Percentiles rank a stretch among this genome's conserved stretches.
Conservation (phyloP, 2,329 filamentous ascomycete species). For the Xylaria sp. region DNA sequence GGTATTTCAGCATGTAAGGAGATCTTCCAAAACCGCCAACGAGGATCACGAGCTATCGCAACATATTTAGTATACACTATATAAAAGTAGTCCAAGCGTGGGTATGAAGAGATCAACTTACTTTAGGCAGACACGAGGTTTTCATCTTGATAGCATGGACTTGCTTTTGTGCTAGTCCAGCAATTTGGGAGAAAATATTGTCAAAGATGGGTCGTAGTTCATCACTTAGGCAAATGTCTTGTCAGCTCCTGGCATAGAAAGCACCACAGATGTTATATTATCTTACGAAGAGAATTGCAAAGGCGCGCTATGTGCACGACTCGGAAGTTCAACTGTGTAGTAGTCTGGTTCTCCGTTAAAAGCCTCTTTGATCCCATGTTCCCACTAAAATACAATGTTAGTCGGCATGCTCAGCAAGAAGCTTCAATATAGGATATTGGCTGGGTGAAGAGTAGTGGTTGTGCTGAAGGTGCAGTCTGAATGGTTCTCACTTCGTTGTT, state of each 20-base stretch:
- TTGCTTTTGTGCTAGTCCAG: conserved; percentile 27
- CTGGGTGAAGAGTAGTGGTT: too few species aligned
- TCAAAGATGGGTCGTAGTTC: conserved; percentile 31
- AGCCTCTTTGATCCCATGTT: conserved; percentile 33
- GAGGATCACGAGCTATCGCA: conserved; percentile 38
- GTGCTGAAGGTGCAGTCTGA: too few species aligned
- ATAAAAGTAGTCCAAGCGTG: too few species aligned
- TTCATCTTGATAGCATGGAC: conserved; percentile 18
- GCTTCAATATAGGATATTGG: too few species aligned
- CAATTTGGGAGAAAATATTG: conserved; percentile 18
- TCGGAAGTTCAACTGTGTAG: conserved; percentile 28
- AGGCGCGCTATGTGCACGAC: not conserved
- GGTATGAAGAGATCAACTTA: too few species aligned
- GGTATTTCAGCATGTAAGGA: conserved; percentile 28
- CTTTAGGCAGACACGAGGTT: conserved; percentile 18
- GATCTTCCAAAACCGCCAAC: conserved; percentile 39
- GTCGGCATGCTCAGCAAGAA: too few species aligned
- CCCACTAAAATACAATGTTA: conserved; percentile 28
- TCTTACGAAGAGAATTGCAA: conserved; percentile 28
- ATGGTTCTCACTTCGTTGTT: conserved; percentile 36
- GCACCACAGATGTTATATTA: too few species aligned
- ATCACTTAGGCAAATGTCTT: not conserved
- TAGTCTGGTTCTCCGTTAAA: conserved; percentile 18
- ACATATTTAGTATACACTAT: too few species aligned
- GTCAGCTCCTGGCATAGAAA: too few species aligned